Evolutionary conservation across 768 basidiomycete genomes (phyloP), one percentile per base, ranked within the genome.

Genomic region (Russula compacta): DNA sequence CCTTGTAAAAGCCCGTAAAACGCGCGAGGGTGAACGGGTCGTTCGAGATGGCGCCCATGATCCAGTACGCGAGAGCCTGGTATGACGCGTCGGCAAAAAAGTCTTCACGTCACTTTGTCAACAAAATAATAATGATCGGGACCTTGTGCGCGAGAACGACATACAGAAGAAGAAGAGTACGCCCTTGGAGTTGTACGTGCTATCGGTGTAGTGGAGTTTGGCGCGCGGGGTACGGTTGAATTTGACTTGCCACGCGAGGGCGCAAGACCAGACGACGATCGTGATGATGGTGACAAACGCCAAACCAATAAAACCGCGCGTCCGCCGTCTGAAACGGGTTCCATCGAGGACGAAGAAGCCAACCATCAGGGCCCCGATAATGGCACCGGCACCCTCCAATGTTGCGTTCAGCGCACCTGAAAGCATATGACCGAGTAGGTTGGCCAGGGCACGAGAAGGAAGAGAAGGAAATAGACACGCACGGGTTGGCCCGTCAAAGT

Each of bases 1-100:
- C 76, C 70, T 78, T 78, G 73, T 77, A 79, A 58, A 75, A 70
- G 1, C 78, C 78, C 3, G 77, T 74, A 64, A 71, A 76, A 19
- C 78, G 72, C 56, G 78, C 77, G 50, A 78, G 74, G 42, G 64
- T 71, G 70, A 76, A 78, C 6, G 76, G 76, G 68, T 77, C 76
- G 70, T 78, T 78, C n/a, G 77, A 70, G 58, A 78, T 68, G 32
- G 76, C 72, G 33, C 71, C 68, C 74, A 76, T 76, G 68, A 73
- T 70, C 74, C 73, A 76, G 65, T 74, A 74, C 40, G 69, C 72
- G 63, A 75, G 68, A 17, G 72, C 73, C 64, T 75, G 74, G 66
- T 73, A 75, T 56, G 67, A 67, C 21, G 73, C 69, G 66, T 75
- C 73, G 51, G 66, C 64, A 64, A 76, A 75, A 70, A 73, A 78